Percentiles rank a stretch among this genome's conserved stretches.
Conservation (phyloP, 148 eudicot species). For the Rhododendron kiyosumense region DNA sequence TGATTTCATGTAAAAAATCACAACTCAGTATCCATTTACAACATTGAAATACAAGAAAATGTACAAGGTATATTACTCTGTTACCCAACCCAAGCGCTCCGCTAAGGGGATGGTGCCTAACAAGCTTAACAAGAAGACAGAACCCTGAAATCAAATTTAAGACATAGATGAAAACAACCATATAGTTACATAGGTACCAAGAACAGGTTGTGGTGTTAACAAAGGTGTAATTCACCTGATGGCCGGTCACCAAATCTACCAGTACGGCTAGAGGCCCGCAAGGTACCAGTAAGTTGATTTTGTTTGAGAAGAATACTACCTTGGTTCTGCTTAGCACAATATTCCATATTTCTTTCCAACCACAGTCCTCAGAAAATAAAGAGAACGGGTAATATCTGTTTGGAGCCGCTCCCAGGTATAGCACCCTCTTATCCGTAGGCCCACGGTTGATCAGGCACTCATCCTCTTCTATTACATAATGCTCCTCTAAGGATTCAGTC, state of each 20-base stretch:
- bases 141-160: slow-evolving; percentile 24
- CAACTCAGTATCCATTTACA: not conserved
- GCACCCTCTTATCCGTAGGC: slow-evolving; percentile 10
- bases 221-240: slow-evolving; percentile 22
- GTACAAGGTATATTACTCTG: slow-evolving; percentile 25
- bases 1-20: not conserved
- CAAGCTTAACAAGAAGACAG: slow-evolving; percentile 33
- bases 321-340: slow-evolving; percentile 18
- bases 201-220: not conserved
- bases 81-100: slow-evolving; percentile 38
- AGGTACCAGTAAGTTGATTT: slow-evolving; percentile 31
- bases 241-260: slow-evolving; percentile 20
- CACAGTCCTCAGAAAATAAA: slow-evolving; percentile 7
- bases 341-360: slow-evolving; percentile 10
- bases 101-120: slow-evolving; percentile 40
- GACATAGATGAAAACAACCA: not conserved
- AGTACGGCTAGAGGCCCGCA: slow-evolving; percentile 34
- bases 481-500: slow-evolving; percentile 27
- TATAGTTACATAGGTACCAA: not conserved
- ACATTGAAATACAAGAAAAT: not conserved
- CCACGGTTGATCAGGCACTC: slow-evolving; percentile 12
- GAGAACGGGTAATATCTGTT: not conserved
- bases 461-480: slow-evolving; percentile 14
- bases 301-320: slow-evolving; percentile 21
- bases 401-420: slow-evolving; percentile 14